These are phyloP conservation scores for Irineochytrium annulatum DNA, from an alignment of 192 early-diverging fungal genomes.

Conservation along the genomic window DNA sequence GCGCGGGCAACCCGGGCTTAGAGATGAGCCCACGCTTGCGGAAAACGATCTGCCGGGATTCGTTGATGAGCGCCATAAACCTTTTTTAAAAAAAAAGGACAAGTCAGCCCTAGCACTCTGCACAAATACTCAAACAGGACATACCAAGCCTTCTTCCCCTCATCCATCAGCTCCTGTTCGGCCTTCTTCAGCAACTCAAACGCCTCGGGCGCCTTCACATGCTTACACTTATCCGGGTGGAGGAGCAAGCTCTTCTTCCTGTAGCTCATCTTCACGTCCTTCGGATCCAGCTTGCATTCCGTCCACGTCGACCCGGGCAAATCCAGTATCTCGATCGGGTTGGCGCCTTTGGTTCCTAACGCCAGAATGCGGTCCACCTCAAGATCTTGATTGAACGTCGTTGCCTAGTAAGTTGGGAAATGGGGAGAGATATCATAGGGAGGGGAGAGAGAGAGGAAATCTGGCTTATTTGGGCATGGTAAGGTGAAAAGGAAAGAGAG, in stretches of 20 bases:
- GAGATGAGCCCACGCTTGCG: constrained; percentile 11
- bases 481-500: neutral
- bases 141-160: constrained; percentile 33
- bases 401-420: constrained; percentile 19
- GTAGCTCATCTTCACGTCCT: constrained; percentile 32
- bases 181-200: constrained; percentile 57
- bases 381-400: constrained; percentile 38
- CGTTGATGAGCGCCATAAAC: constrained; percentile 30
- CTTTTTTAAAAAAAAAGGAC: too few relatives aligned
- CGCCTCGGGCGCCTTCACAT: constrained; percentile 44
- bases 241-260: constrained; percentile 50
- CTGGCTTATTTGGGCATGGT: too few relatives aligned
- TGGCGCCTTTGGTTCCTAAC: constrained; percentile 20
- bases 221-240: constrained; percentile 57
- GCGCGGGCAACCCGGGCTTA: neutral
- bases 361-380: constrained; percentile 48
- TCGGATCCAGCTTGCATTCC: constrained; percentile 17
- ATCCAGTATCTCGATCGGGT: constrained; percentile 45
- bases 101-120: too few relatives aligned
- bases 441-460: neutral
- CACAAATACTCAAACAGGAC: too few relatives aligned
- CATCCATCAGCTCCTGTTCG: constrained; percentile 41
- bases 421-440: neutral
- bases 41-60: constrained; percentile 39
- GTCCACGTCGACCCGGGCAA: constrained; percentile 22